Evolutionary conservation across 805 yeast species (phyloP), one percentile per base, ranked within the genome.

Genomic region (Kodamaea nitidulidarum): DNA sequence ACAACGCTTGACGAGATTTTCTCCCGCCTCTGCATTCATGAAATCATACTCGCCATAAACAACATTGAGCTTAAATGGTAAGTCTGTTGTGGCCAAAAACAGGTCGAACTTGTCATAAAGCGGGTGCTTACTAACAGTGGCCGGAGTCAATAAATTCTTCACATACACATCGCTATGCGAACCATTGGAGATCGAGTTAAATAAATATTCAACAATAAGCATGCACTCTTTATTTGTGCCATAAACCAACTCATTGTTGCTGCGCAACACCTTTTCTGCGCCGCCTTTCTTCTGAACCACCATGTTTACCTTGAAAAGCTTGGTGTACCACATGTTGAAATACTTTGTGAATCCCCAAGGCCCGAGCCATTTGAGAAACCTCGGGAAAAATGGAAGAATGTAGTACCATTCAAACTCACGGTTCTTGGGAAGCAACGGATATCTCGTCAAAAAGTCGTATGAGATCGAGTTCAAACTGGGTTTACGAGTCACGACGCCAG

Each of bases 1-100:
- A 15, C 40, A 37, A n/a, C 14, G 30, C 2, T 50, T 43, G n/a
- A 53, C 59, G 38, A 69, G 45, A 32, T 54, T 60, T 15, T 46
- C 40, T 4, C 84, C 84, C 0, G 83, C 82, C 29, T 65, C 69
- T 1, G 70, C 58, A 50, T 78, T 72, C 93, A 84, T 84, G 70
- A 85, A 84, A 53, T 85, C 95, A 46, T 68, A 76, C 46, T 80
- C 75, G 0, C 93, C 95, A 55, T 83, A 85, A 7, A 75, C 51
- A 56, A 78, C 63, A 48, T 78, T 55, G 2, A 73, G 63, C 32
- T 65, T 58, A 36, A 65, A 63, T 4, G 38, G 41, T 4, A 38
- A 21, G 3, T 32, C 17, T 16, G 55, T 48, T 2, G 55, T 56
- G 5, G 63, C 50, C 9, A 48, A 42, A 15, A 71, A 57, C 10